A percentile compares a stretch with the other conserved stretches of the same genome.
These are phyloP conservation scores for Melampsora americana DNA, from an alignment of 1,284 basidiomycete genomes.

Conservation along the genomic window DNA sequence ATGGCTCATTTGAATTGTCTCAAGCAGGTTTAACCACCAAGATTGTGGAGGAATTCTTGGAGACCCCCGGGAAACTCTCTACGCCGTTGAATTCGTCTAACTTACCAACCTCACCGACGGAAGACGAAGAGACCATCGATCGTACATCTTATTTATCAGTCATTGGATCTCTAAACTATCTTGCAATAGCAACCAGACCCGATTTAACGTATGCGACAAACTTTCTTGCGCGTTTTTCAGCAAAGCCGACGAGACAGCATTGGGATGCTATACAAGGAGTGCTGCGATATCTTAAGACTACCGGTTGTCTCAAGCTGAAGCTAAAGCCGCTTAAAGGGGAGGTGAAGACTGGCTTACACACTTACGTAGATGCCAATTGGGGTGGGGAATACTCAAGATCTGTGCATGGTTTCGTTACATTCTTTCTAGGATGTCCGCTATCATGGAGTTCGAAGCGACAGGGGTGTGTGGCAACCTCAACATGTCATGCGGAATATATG, in stretches of 20 bases:
- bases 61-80: no score
- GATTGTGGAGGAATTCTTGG: no score
- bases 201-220: slow-evolving; percentile 16
- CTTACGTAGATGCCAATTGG: not conserved
- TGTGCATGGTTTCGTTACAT: not conserved
- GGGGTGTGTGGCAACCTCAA: not conserved
- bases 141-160: not conserved
- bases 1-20: no score
- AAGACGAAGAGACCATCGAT: no score
- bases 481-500: not conserved
- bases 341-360: no score
- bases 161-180: slow-evolving; percentile 7
- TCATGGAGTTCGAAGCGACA: not conserved
- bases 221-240: slow-evolving; percentile 14
- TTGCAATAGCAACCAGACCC: not conserved
- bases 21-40: no score
- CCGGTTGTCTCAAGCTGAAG: not conserved
- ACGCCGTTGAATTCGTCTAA: no score
- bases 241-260: not conserved
- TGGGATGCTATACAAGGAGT: not conserved
- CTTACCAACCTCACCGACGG: no score
- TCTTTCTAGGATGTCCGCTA: not conserved
- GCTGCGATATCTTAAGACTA: not conserved
- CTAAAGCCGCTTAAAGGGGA: no score
- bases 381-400: not conserved